phyloP scores from a whole-genome alignment of 208 protist genomes.

The Angomonas ambiguus region DNA sequence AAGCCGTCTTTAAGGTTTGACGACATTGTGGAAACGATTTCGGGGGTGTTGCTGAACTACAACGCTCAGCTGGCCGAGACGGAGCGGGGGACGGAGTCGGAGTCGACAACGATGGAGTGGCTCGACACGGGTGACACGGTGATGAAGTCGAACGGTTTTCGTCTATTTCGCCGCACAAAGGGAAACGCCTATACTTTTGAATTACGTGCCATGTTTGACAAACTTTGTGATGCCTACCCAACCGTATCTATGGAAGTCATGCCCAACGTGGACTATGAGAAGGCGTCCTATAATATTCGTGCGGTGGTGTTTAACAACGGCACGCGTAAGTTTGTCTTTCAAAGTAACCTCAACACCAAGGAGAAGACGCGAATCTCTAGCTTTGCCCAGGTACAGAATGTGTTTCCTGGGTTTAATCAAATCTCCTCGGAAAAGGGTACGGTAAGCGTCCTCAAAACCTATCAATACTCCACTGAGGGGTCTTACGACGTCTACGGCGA shows the following conservation, averaged over 20 bases:
- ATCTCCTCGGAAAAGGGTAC: conserved; percentile 17
- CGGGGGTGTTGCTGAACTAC: conserved; percentile 1
- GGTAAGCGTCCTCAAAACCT: conserved; percentile 20
- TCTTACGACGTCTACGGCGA: conserved; percentile 52
- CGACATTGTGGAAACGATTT: conserved; percentile 16
- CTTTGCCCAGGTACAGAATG: conserved; percentile 57
- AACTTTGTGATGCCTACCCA: conserved; percentile 47
- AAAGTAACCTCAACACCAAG: conserved; percentile 55
- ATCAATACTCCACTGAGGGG: conserved; percentile 16
- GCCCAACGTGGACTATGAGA: conserved; percentile 82
- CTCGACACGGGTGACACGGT: conserved; percentile 46
- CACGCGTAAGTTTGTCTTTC: conserved; percentile 43
- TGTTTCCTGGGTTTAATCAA: conserved; percentile 75
- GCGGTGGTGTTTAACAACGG: conserved; percentile 28
- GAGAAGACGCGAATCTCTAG: conserved; percentile 50
- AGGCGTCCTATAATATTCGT: conserved; percentile 41
- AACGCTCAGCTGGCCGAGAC: conserved; percentile 17
- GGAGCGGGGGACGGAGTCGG: conserved; percentile 13
- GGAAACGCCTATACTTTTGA: conserved; percentile 34
- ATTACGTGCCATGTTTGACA: conserved; percentile 50
- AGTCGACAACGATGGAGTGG: conserved; percentile 35
- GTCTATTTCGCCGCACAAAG: conserved; percentile 36
- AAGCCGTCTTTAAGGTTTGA: conserved; percentile 19
- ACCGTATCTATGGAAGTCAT: conserved; percentile 72
- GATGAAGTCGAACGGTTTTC: conserved; percentile 47